These are phyloP conservation scores for Parietaria judaica DNA, from an alignment of 306 rosid genomes.

Conservation along the genomic window DNA sequence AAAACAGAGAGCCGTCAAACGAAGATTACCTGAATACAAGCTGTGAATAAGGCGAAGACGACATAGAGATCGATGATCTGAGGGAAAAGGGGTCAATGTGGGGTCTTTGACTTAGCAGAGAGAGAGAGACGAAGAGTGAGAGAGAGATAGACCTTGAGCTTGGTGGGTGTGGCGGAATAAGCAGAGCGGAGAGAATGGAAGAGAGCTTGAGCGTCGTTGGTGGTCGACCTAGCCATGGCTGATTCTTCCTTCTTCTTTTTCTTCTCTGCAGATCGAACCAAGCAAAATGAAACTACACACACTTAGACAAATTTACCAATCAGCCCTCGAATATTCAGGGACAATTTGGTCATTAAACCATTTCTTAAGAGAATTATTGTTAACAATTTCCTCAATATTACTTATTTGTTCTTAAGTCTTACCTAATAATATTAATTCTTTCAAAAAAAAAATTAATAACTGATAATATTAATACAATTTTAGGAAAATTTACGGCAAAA, in stretches of 20 bases:
- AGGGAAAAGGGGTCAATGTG: constrained; percentile 13
- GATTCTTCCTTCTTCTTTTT: neutral
- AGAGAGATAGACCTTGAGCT: constrained; percentile 48
- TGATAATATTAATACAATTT: too few species aligned
- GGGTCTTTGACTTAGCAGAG: neutral
- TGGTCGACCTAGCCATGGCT: constrained; percentile 31
- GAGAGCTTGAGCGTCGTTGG: constrained; percentile 60
- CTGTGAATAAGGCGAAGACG: constrained; percentile 59
- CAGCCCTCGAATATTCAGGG: neutral
- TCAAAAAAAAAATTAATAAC: too few species aligned
- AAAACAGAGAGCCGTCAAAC: neutral
- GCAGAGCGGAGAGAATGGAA: constrained; percentile 66
- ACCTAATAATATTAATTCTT: too few species aligned
- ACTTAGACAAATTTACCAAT: too few species aligned
- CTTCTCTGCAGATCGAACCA: neutral
- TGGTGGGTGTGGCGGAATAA: constrained; percentile 64
- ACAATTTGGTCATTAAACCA: neutral
- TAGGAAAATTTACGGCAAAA: too few species aligned
- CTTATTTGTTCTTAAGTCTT: too few species aligned
- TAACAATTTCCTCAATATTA: neutral
- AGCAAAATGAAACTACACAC: neutral
- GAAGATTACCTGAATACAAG: constrained; percentile 62
- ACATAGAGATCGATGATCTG: constrained; percentile 89
- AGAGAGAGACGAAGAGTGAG: constrained; percentile 8
- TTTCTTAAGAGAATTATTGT: neutral